Evolutionary conservation across 2,329 filamentous ascomycete species (phyloP).

Genomic region (Graphilbum ipis-grandicollis): DNA sequence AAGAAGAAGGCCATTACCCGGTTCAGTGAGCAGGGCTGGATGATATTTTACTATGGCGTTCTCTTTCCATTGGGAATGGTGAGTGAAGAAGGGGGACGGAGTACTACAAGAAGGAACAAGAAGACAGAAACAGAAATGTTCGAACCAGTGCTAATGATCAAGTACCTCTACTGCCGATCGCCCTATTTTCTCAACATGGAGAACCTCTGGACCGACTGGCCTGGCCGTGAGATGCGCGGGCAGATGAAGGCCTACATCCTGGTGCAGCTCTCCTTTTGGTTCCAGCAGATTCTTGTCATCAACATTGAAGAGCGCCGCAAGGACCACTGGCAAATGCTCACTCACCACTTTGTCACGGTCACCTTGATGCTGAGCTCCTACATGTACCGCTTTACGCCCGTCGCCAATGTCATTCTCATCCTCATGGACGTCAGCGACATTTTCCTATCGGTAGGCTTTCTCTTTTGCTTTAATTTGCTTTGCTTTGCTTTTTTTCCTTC

Average conservation of each 20-base stretch:
- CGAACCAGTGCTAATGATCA: too few relatives aligned
- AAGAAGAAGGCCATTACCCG: conserved; percentile 62
- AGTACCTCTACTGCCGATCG: conserved; percentile 70
- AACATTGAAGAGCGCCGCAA: conserved; percentile 90
- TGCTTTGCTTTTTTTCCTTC: conserved; percentile 1
- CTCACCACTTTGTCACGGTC: conserved; percentile 83
- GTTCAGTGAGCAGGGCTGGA: conserved; percentile 90
- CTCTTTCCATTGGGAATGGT: conserved; percentile 80
- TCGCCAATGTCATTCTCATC: conserved; percentile 75
- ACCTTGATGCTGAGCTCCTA: conserved; percentile 68
- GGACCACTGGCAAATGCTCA: conserved; percentile 92
- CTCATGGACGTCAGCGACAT: conserved; percentile 91
- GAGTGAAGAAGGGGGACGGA: too few relatives aligned
- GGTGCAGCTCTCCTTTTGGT: conserved; percentile 78
- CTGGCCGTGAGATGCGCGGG: conserved; percentile 54
- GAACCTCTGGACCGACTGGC: conserved; percentile 75
- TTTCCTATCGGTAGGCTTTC: conserved; percentile 54
- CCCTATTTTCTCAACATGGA: conserved; percentile 61
- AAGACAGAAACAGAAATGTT: too few relatives aligned
- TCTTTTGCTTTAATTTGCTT: too few relatives aligned
- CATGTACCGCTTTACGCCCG: conserved; percentile 69
- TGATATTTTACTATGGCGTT: conserved; percentile 63
- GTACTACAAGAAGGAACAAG: too few relatives aligned
- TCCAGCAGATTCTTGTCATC: conserved; percentile 87
- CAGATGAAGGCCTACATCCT: conserved; percentile 81